Conservation (phyloP, 78 protist species). For the Acrasis kona region DNA sequence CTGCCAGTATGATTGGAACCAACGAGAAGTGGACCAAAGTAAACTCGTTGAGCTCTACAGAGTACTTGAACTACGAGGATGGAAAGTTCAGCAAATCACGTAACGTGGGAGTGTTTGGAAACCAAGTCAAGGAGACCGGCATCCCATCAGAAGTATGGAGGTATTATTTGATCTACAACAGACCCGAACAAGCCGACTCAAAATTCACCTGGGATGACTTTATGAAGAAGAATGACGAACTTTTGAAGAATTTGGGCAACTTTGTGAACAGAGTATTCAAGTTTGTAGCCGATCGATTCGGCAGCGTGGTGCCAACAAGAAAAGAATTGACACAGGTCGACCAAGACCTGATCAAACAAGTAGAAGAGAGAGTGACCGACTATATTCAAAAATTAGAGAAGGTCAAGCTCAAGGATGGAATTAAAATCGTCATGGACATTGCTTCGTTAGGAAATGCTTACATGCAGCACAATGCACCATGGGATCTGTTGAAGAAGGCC, state of each 20-base stretch:
- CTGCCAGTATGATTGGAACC: constrained; percentile 63
- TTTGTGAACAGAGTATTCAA: constrained; percentile 52
- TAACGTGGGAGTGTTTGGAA: constrained; percentile 81
- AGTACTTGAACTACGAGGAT: constrained; percentile 77
- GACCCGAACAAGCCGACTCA: constrained; percentile 65
- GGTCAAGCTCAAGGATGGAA: constrained; percentile 39
- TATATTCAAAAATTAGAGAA: constrained; percentile 9
- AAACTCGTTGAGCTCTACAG: constrained; percentile 7
- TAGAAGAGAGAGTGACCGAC: constrained; percentile 5
- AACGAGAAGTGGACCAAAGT: background rate
- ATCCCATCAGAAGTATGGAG: constrained; percentile 62
- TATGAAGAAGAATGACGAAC: constrained; percentile 41
- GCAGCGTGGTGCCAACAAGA: background rate
- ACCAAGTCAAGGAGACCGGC: constrained; percentile 51
- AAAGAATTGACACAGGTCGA: background rate
- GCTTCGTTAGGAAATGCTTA: constrained; percentile 45
- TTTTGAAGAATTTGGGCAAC: constrained; percentile 75
- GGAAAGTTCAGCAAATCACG: constrained; percentile 71
- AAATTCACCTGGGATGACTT: constrained; percentile 49
- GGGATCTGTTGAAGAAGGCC: constrained; percentile 21
- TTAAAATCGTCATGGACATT: constrained; percentile 30
- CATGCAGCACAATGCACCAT: constrained; percentile 52
- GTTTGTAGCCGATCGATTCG: background rate
- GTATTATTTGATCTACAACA: constrained; percentile 52
- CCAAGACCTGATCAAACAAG: background rate